phyloP scores from a whole-genome alignment of 1,284 basidiomycete genomes.

The Agaricales sp. region DNA sequence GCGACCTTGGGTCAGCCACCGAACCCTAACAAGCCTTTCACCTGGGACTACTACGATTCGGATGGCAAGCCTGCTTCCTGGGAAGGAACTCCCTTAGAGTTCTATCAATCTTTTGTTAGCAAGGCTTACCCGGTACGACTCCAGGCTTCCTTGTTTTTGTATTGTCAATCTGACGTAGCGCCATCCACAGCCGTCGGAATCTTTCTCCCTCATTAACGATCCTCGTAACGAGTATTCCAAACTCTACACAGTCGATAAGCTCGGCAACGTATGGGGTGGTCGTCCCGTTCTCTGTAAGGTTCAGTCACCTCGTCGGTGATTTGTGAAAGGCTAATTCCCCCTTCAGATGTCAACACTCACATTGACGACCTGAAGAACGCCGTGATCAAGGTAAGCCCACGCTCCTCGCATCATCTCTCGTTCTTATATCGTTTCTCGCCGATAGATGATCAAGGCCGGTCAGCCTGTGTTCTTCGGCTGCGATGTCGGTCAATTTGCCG shows the following conservation, averaged over 20 bases:
- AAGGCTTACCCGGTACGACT: conserved; percentile 47
- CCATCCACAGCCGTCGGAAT: conserved; percentile 42
- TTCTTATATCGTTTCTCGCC: not conserved
- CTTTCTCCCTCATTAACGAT: conserved; percentile 92
- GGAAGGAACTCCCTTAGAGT: conserved; percentile 74
- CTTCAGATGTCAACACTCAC: conserved; percentile 81
- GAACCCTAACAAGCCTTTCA: conserved; percentile 56
- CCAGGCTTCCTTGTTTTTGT: conserved; percentile 4
- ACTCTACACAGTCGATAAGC: conserved; percentile 88
- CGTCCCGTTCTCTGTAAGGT: conserved; percentile 70
- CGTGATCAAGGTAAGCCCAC: conserved; percentile 49
- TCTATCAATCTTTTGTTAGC: conserved; percentile 54
- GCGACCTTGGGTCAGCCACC: conserved; percentile 84
- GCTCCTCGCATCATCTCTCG: not conserved
- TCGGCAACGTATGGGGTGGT: conserved; percentile 88
- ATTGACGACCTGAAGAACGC: conserved; percentile 72
- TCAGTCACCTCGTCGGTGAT: not conserved
- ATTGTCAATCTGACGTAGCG: conserved; percentile 5
- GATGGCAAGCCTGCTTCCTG: conserved; percentile 71
- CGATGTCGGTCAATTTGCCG: conserved; percentile 76
- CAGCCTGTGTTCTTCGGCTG: conserved; percentile 94
- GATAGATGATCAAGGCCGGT: conserved; percentile 74
- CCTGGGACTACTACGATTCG: conserved; percentile 85
- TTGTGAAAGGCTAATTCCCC: conserved; percentile 4
- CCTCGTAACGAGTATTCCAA: conserved; percentile 78